Evolutionary conservation across 768 basidiomycete species (phyloP), one percentile per base, ranked within the genome.

Genomic region (Pleurotus giganteus): DNA sequence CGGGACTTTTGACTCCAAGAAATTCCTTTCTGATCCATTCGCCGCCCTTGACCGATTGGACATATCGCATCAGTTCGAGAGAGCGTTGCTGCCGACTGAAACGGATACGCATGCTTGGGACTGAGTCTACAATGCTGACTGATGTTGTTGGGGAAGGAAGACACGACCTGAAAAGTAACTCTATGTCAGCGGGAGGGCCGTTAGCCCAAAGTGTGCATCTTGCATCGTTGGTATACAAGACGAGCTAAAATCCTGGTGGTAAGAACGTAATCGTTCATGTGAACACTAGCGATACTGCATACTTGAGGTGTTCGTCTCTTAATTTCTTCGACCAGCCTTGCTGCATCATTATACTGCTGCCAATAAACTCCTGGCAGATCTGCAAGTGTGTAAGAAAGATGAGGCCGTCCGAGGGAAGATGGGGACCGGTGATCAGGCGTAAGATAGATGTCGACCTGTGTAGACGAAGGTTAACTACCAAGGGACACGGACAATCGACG

Each of bases 181-280:
- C 82, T 31, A 82, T 65, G 50, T 84, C 81, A 4, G 70, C 77
- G 6, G 58, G 65, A 24, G 81, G 77, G 9, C 67, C 62, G 55
- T 84, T 84, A 2, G 76, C 72, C 82, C 83, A 83, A 15, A 82
- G 61, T 6, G 71, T 76, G 58, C 74, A 82, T 61, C 75, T 79
- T 0, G 71, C 69, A 0, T 65, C 64, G 1, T 65, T 58, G 34
- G 67, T 62, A 57, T 79, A 69, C 46, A 79, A 58, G 2, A 78
- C 70, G 24, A 82, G 63, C 81, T 84, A 55, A 4, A 43, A 23
- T 17, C 13, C 29, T 36, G 24, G 42, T 9, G 53, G 46, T 45
- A 19, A n/a, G 17, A 24, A 15, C 11, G 23, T 24, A 24, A 4
- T 28, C 23, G 23, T 4, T 13, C 9, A 47, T 17, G 2, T 53